These are phyloP conservation scores for Phytophthora hybrid DNA, from an alignment of 352 stramenopile species.

Conservation along the genomic window DNA sequence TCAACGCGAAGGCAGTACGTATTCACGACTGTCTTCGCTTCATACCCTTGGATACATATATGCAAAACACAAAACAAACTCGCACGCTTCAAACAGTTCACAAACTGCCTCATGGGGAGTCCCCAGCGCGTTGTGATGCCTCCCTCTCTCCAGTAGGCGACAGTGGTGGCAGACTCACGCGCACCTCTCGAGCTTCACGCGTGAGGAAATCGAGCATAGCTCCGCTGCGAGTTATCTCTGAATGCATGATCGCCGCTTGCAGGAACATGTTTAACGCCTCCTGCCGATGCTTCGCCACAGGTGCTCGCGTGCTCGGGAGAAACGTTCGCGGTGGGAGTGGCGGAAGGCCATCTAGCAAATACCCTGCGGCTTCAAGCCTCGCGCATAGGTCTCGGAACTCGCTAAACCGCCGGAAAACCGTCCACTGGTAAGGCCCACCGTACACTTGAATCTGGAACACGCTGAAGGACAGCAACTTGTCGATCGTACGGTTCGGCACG, in stretches of 20 bases:
- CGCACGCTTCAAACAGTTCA: background rate
- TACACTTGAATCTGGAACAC: constrained; percentile 89
- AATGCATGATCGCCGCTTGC: constrained; percentile 87
- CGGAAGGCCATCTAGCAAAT: constrained; percentile 64
- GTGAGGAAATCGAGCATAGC: constrained; percentile 85
- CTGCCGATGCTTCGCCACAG: constrained; percentile 77
- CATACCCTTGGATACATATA: background rate
- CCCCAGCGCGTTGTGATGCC: constrained; percentile 45
- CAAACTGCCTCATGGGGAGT: constrained; percentile 45
- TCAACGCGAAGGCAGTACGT: background rate
- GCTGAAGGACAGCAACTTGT: constrained; percentile 82
- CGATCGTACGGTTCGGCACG: constrained; percentile 72
- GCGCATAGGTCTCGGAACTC: constrained; percentile 77
- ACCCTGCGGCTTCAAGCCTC: constrained; percentile 55
- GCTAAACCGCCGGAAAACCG: constrained; percentile 86
- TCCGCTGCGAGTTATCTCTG: constrained; percentile 69
- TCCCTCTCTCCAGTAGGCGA: constrained; percentile 67
- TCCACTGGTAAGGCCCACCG: constrained; percentile 87
- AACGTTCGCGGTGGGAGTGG: constrained; percentile 76
- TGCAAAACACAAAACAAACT: constrained; percentile 17
- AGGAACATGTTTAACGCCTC: constrained; percentile 83
- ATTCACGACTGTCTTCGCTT: background rate
- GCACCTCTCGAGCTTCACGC: constrained; percentile 73
- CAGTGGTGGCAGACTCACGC: constrained; percentile 80
- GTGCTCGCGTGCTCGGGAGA: constrained; percentile 71